Evolutionary conservation across 306 rosid genomes (phyloP).

Genomic region (Oxytropis ochrocephala): DNA sequence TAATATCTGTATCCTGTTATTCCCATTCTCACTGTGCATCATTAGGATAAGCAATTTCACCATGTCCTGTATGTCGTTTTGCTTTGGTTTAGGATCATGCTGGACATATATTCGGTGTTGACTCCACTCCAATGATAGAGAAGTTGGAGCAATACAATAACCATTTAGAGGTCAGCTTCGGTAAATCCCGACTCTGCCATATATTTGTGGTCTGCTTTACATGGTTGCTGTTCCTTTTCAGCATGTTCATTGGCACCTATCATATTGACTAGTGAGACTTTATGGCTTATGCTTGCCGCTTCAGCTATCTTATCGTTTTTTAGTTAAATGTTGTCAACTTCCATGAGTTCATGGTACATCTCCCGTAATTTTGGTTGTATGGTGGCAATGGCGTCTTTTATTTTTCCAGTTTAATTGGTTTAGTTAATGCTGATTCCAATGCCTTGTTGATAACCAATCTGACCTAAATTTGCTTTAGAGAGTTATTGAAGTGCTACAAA

Average conservation of each 20-base stretch:
- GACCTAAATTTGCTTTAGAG: conserved; percentile 41
- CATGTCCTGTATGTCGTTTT: conserved; percentile 9
- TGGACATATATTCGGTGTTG: conserved; percentile 96
- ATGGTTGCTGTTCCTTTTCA: not conserved
- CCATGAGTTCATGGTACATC: not conserved
- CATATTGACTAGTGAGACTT: not conserved
- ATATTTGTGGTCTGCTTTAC: not conserved
- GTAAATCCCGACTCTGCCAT: not conserved
- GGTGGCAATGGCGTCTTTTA: not conserved
- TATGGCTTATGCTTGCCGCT: not conserved
- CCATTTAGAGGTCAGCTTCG: conserved; percentile 53
- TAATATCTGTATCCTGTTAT: not conserved
- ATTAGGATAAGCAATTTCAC: conserved; percentile 4
- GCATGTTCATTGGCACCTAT: conserved; percentile 1
- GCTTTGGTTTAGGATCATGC: conserved; percentile 73
- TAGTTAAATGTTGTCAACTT: not conserved
- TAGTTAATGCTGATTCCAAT: conserved; percentile 4
- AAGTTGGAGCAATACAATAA: conserved; percentile 87
- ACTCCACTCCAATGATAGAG: conserved; percentile 80
- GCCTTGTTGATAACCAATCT: conserved; percentile 15
- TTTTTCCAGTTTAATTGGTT: conserved; percentile 5
- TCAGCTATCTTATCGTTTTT: not conserved
- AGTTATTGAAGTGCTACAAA: conserved; percentile 69
- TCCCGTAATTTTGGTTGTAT: not conserved
- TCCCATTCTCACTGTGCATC: not conserved